Conservation (phyloP, 225 moss, liverwort and hornwort species). For the Thuidium tamariscinum region DNA sequence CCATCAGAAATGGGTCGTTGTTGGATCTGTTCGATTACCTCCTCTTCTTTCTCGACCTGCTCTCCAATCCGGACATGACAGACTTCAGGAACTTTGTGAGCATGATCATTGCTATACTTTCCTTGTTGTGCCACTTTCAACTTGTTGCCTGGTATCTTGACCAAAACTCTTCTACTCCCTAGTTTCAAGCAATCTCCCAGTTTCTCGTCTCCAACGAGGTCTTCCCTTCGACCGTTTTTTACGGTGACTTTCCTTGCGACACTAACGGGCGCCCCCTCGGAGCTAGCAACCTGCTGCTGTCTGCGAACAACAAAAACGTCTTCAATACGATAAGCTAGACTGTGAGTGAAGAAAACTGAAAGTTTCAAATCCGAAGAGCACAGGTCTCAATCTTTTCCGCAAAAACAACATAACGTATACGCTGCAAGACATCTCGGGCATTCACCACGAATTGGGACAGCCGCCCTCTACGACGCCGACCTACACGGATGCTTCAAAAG, state of each 20-base stretch:
- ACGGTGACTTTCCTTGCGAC: constrained; percentile 40
- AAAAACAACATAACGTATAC: background rate
- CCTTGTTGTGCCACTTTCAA: constrained; percentile 40
- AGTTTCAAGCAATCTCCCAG: constrained; percentile 44
- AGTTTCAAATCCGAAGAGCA: background rate
- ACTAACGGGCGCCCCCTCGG: constrained; percentile 46
- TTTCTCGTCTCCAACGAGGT: constrained; percentile 45
- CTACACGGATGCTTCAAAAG: background rate
- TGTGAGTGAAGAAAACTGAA: background rate
- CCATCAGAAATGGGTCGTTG: constrained; percentile 47
- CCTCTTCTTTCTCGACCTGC: constrained; percentile 17
- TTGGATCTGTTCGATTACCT: constrained; percentile 21
- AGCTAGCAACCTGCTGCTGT: constrained; percentile 60
- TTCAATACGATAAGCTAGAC: background rate
- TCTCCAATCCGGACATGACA: constrained; percentile 36
- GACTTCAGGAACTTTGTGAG: constrained; percentile 30
- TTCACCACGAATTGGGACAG: background rate
- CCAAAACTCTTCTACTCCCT: constrained; percentile 50
- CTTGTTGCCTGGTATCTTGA: constrained; percentile 75
- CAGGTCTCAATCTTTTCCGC: background rate
- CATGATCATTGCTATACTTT: constrained; percentile 42
- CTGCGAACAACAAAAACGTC: constrained; percentile 26
- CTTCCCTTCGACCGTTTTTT: constrained; percentile 46
- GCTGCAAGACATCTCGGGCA: background rate
- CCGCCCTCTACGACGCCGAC: background rate